Conservation (phyloP, 2,329 filamentous ascomycete genomes). For the Fusarium coffeatum region DNA sequence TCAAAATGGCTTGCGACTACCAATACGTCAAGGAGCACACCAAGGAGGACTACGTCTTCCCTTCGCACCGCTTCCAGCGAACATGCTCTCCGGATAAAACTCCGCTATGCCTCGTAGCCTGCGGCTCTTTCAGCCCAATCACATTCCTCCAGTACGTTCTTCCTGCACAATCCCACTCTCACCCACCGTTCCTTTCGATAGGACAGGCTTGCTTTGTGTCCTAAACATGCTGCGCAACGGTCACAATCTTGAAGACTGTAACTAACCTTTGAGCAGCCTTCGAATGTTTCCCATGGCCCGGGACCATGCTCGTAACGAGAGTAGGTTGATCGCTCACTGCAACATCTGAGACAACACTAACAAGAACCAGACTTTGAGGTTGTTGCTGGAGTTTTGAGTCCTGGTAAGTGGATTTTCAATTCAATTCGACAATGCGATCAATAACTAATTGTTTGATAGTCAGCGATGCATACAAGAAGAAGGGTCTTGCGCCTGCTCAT, state of each 20-base stretch:
- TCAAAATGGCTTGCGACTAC: conserved; percentile 48
- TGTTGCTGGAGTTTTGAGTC: conserved; percentile 74
- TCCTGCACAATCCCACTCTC: neutral
- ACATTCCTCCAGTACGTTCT: conserved; percentile 31
- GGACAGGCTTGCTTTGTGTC: too few relatives aligned
- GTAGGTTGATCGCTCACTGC: conserved; percentile 35
- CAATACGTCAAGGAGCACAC: conserved; percentile 52
- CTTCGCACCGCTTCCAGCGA: conserved; percentile 67
- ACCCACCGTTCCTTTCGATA: neutral
- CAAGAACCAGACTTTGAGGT: conserved; percentile 73
- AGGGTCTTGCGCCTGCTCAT: conserved; percentile 52
- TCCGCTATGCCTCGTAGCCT: conserved; percentile 75
- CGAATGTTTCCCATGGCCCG: conserved; percentile 84
- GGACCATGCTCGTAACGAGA: conserved; percentile 73
- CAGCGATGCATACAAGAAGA: conserved; percentile 54
- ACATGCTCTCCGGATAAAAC: conserved; percentile 65
- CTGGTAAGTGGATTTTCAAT: conserved; percentile 37
- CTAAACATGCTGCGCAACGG: neutral
- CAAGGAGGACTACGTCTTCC: conserved; percentile 66
- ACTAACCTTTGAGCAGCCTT: conserved; percentile 18
- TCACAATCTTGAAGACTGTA: neutral
- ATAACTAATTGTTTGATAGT: conserved; percentile 37
- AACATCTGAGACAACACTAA: conserved; percentile 7
- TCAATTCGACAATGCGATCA: neutral
- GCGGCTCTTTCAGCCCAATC: conserved; percentile 65